Conservation (phyloP, 371 early-diverging fungal genomes). For the Mortierella sp. region DNA sequence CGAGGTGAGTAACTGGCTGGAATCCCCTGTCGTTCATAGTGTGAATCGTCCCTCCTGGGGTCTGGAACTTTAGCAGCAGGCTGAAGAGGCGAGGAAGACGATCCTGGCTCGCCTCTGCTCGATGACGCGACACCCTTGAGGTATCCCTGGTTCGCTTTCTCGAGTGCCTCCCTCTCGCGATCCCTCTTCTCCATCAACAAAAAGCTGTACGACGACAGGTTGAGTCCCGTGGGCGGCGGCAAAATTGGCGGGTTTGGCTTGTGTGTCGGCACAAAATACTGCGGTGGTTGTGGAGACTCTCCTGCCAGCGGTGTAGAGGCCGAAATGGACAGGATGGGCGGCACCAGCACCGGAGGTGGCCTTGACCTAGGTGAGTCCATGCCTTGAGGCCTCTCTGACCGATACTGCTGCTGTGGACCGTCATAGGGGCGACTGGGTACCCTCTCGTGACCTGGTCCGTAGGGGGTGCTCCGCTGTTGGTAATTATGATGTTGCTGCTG, state of each 20-base stretch:
- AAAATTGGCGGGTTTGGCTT: conserved; percentile 26
- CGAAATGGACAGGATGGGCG: conserved; percentile 47
- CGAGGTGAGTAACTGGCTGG: not conserved
- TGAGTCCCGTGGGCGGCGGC: conserved; percentile 50
- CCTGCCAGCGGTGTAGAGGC: conserved; percentile 45
- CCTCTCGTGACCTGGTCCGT: conserved; percentile 3
- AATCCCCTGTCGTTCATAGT: not conserved
- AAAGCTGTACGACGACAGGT: conserved; percentile 54
- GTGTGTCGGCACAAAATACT: conserved; percentile 49
- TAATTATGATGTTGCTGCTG: not conserved
- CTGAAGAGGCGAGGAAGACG: conserved; percentile 21
- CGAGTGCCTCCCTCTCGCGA: conserved; percentile 56
- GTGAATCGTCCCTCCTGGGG: conserved; percentile 30
- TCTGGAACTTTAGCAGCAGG: conserved; percentile 24
- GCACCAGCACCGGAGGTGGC: conserved; percentile 14
- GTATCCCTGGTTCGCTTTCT: conserved; percentile 47
- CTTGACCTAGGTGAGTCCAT: not conserved
- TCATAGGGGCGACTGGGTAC: conserved; percentile 11
- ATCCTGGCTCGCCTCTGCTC: conserved; percentile 22
- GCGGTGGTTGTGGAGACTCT: conserved; percentile 36
- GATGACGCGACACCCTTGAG: conserved; percentile 29
- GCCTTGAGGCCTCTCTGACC: conserved; percentile 5
- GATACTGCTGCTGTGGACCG: conserved; percentile 11
- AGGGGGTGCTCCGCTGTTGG: not conserved
- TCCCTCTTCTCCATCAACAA: conserved; percentile 56